Evolutionary conservation across 257 asterid genomes (phyloP), one percentile per base, ranked within the genome.

Genomic region (Cinchona pubescens): DNA sequence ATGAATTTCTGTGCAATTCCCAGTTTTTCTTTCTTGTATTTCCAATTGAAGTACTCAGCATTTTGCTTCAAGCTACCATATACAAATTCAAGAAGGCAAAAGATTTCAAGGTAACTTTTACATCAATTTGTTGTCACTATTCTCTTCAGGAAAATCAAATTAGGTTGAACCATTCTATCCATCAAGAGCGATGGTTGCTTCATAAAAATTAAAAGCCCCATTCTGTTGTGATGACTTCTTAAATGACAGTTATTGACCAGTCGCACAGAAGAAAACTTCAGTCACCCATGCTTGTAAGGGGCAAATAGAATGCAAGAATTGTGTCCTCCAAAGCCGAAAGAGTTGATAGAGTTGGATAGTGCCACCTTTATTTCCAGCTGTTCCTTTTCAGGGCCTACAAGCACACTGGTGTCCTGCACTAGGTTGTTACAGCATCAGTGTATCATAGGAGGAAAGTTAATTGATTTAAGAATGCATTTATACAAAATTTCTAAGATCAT

Each of bases 311-410:
- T 51, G 59, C 25, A 51, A 51, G 59, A 51, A 51, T 80, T 85
- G 77, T 81, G 85, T 15, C 91, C 90, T 30, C 83, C 86, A 69
- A 85, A 79, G 42, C 87, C 86, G 69, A 85, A 70, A 59, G 89
- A 85, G 74, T 81, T 85, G 69, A 85, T 67, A 59, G 89, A 85
- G 74, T 81, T 85, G 21, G 91, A 87, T 19, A 87, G 83, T 45
- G 88, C 90, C 51, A 77, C 87, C 69, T 80, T 84, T 62, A 82
- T 51, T 37, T 74, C 80, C 38, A 87, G 38, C 1, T 64, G 71
- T 61, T 86, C 87, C 82, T 78, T 85, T 78, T 59, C 21, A 21
- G 69, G 30, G 55, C 89, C 87, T 1, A 77, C 86, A 8, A 87
- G 69, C 49, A 85, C 58, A 3, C 59, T 69, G 43, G 81, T 67